Conservation (phyloP, 23 red algal genomes). For the Gracilaria caudata region DNA sequence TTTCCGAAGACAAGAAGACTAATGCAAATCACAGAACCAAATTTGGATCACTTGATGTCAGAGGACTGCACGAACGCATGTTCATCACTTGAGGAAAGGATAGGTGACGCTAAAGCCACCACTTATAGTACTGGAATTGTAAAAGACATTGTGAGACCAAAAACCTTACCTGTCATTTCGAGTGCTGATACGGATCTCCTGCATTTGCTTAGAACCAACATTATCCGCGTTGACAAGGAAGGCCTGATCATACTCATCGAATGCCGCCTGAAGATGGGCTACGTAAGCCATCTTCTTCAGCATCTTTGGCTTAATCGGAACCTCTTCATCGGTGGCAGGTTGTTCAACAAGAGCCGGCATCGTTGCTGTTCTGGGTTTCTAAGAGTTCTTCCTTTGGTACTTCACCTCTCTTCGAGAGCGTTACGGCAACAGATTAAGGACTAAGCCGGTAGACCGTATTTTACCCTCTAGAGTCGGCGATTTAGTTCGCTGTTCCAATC, state of each 20-base stretch:
- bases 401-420: constrained; percentile 37
- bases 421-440: constrained; percentile 81
- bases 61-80: not conserved
- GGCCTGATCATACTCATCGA: constrained; percentile 93
- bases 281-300: constrained; percentile 86
- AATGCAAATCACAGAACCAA: too few relatives aligned
- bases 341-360: constrained; percentile 39
- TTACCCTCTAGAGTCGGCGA: constrained; percentile 1
- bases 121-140: not conserved
- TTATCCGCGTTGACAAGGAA: constrained; percentile 95
- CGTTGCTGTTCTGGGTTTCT: not conserved
- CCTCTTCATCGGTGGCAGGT: constrained; percentile 20
- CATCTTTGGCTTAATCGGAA: constrained; percentile 72
- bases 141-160: not conserved
- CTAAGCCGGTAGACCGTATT: constrained; percentile 78
- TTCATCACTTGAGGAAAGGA: not conserved
- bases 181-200: constrained; percentile 79
- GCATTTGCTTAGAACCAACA: constrained; percentile 99
- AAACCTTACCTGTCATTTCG: constrained; percentile 63
- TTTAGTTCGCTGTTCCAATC: too few relatives aligned
- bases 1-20: constrained; percentile 90
- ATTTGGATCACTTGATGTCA: not conserved
- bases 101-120: not conserved
- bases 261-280: constrained; percentile 57
- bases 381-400: not conserved